Evolutionary conservation across 345 rosid species (phyloP).

Genomic region (Angophora floribunda): DNA sequence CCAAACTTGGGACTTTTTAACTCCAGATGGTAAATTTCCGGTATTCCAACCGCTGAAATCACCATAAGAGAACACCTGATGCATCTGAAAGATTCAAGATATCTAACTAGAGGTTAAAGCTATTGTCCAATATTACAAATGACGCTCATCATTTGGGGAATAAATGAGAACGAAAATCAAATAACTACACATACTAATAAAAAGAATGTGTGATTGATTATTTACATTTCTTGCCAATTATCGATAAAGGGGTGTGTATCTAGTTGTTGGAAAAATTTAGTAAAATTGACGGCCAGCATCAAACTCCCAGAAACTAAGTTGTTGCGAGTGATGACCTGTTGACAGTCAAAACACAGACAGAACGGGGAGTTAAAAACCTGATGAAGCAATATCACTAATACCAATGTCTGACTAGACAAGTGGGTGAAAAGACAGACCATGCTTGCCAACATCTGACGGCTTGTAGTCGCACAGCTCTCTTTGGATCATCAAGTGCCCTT

Average conservation of each 20-base stretch:
- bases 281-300: not conserved
- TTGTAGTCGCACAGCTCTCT: slow-evolving; percentile 77
- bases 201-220: not conserved
- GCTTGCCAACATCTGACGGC: slow-evolving; percentile 75
- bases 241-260: not conserved
- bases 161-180: not conserved
- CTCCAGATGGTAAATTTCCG: not conserved
- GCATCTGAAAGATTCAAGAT: not conserved
- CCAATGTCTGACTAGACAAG: not conserved
- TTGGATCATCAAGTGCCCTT: slow-evolving; percentile 71
- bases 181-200: not conserved
- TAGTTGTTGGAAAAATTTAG: not conserved
- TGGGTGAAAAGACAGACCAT: slow-evolving; percentile 30
- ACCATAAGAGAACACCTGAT: not conserved
- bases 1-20: not conserved
- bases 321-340: not conserved
- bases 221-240: not conserved
- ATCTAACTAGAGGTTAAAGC: not conserved
- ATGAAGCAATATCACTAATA: not conserved
- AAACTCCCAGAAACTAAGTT: not conserved
- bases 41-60: not conserved
- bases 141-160: not conserved
- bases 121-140: not conserved
- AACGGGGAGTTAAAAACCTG: not conserved
- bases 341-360: not conserved